Evolutionary conservation across 495 filamentous ascomycete species (phyloP), one percentile per base, ranked within the genome.

Genomic region (Parathielavia appendiculata): DNA sequence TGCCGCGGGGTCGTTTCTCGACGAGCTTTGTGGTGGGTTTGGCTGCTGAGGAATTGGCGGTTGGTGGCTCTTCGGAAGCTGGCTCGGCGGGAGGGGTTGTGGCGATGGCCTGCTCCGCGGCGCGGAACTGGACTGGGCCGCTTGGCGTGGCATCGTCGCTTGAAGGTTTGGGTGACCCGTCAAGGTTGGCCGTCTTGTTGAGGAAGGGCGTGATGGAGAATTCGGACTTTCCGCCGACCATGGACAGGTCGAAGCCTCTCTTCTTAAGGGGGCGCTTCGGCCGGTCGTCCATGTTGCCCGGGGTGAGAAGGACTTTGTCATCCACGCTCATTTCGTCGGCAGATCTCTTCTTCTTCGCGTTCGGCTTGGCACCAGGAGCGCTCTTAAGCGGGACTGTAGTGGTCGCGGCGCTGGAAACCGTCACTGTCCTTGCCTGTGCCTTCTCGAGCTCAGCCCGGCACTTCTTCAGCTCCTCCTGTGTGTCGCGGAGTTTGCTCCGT

Each of bases 191-290:
- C 8, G 86, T 89, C 52, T 88, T 86, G 74, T 92, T 95, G 32
- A 97, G 74, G 71, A 91, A 95, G 0, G 92, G 92, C 1, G 92
- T 97, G 60, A 97, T 91, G 12, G 90, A 93, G 67, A 97, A 97
- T 19, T 79, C 83, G 1, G 91, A 95, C 69, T 95, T 95, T 61
- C 95, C 90, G 23, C 88, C 90, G 36, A 84, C 73, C 40, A 85
- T 64, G 0, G 81, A 81, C 16, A 81, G 76, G 26, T 78, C 74
- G 47, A 74, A 73, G 20, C 69, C 74, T 58, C 77, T 77, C 56
- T 83, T 85, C 64, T 80, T 78, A 60, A 78, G 51, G 59, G 68
- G 58, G 49, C 66, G 64, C 64, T 72, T 62, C 61, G 65, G 57
- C 57, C 68, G 56, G 63, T 75, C 53, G 51, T 72, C 66, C 20